Evolutionary conservation across 1,139 yeast genomes (phyloP).

Genomic region (Zygoascus hellenicus): DNA sequence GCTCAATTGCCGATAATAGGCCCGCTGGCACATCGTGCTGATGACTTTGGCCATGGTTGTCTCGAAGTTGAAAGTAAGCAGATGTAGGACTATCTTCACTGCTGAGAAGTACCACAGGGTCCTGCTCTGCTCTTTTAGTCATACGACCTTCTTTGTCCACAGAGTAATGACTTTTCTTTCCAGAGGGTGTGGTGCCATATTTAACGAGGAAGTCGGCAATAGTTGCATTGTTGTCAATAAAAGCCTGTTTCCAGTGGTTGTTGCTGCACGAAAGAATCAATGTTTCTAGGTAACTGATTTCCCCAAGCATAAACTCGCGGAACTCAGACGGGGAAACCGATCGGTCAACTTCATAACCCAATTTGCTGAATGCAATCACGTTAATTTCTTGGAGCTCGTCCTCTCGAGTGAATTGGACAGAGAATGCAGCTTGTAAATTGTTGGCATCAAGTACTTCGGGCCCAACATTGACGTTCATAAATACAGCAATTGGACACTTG

Average conservation of each 20-base stretch:
- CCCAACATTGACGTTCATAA: conserved; percentile 50
- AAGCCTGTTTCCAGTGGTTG: conserved; percentile 21
- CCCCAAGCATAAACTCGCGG: conserved; percentile 26
- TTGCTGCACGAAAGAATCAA: conserved; percentile 32
- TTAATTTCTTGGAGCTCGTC: conserved; percentile 20
- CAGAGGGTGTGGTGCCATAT: conserved; percentile 24
- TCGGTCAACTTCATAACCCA: conserved; percentile 28
- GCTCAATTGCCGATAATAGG: not conserved
- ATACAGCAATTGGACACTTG: conserved; percentile 53
- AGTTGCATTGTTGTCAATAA: conserved; percentile 25
- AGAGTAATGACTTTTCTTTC: not conserved
- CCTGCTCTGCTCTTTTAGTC: not conserved
- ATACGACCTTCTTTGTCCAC: not conserved
- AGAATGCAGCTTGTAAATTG: conserved; percentile 44
- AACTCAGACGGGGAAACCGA: conserved; percentile 25
- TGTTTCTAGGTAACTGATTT: conserved; percentile 32
- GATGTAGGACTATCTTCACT: conserved; percentile 4
- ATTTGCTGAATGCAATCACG: conserved; percentile 11
- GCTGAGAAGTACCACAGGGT: conserved; percentile 1
- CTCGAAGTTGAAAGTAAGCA: conserved; percentile 1
- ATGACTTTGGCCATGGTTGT: not conserved
- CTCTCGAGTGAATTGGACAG: conserved; percentile 36
- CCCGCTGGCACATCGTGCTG: not conserved
- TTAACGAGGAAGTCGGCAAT: conserved; percentile 24
- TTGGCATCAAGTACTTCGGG: conserved; percentile 34